Evolutionary conservation across 768 basidiomycete genomes (phyloP).

Genomic region (Mrakia blollopis): DNA sequence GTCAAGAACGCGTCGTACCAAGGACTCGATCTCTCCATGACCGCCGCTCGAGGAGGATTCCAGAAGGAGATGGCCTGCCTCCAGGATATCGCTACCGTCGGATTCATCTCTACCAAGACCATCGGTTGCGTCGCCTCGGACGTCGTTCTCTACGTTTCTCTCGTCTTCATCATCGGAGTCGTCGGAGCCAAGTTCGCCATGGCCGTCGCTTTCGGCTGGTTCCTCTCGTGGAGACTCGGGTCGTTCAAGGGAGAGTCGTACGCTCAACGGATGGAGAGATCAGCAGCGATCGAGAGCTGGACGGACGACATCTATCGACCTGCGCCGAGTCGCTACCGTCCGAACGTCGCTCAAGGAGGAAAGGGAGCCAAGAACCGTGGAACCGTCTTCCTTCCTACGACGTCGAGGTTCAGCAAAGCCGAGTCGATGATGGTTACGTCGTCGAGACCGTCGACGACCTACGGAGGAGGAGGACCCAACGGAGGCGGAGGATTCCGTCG

Average conservation of each 20-base stretch:
- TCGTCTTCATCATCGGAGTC: conserved; percentile 95
- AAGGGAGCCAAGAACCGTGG: conserved; percentile 48
- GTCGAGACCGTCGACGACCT: conserved; percentile 42
- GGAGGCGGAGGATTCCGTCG: conserved; percentile 23
- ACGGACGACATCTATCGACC: conserved; percentile 90
- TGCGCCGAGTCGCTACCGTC: conserved; percentile 83
- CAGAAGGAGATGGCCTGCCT: conserved; percentile 70
- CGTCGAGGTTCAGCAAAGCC: conserved; percentile 58
- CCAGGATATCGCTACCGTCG: conserved; percentile 76
- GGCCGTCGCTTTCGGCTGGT: conserved; percentile 98
- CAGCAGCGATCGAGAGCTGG: conserved; percentile 92
- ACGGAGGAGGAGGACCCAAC: conserved; percentile 34
- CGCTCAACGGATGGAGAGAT: conserved; percentile 81
- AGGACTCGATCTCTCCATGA: conserved; percentile 82
- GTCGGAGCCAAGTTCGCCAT: conserved; percentile 90
- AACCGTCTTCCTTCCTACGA: conserved; percentile 49
- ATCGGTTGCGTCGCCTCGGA: conserved; percentile 95
- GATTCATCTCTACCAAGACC: conserved; percentile 87
- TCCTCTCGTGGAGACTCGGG: conserved; percentile 91
- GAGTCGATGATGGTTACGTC: conserved; percentile 56
- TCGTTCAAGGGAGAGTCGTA: conserved; percentile 90
- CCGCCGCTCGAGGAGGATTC: conserved; percentile 66
- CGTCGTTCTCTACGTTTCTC: conserved; percentile 89
- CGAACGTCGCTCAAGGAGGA: conserved; percentile 68
- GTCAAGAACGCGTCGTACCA: conserved; percentile 65